Evolutionary conservation across 1,284 basidiomycete species (phyloP).

Genomic region (Farysia itapuensis): DNA sequence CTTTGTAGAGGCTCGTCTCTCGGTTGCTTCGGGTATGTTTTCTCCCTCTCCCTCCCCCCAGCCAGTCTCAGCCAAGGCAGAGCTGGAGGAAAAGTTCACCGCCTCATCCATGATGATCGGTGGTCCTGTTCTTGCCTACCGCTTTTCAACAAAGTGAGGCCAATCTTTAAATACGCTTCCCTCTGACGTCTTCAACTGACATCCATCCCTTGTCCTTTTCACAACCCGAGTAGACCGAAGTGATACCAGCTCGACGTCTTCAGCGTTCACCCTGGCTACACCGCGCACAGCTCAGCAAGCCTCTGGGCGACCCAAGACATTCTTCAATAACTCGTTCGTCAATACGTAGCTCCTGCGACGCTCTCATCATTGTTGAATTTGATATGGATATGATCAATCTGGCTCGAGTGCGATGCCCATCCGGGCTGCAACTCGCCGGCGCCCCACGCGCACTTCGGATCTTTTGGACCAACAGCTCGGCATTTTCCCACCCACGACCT

Average conservation of each 20-base stretch:
- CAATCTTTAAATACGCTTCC: too few relatives aligned
- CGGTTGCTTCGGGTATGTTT: constrained; percentile 20
- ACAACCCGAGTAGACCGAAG: background rate
- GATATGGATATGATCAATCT: background rate
- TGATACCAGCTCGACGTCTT: constrained; percentile 1
- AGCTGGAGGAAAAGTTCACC: background rate
- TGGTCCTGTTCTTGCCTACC: background rate
- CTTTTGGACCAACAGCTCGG: too few relatives aligned
- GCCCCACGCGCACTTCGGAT: too few relatives aligned
- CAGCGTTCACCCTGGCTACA: background rate
- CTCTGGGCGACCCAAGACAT: constrained; percentile 15
- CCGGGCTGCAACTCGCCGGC: background rate
- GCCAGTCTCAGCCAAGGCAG: background rate
- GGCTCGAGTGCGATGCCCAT: background rate
- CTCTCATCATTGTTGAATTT: background rate
- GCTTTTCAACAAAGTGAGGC: background rate
- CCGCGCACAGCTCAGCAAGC: constrained; percentile 5
- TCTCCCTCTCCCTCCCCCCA: background rate
- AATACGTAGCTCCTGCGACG: constrained; percentile 3
- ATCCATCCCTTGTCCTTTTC: background rate
- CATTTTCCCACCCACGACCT: background rate
- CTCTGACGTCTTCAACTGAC: background rate
- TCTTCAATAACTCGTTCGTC: constrained; percentile 27
- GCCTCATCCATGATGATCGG: background rate
- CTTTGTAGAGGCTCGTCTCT: constrained; percentile 2